Conservation (phyloP, 371 early-diverging fungal genomes). For the Gilbertella persicaria region DNA sequence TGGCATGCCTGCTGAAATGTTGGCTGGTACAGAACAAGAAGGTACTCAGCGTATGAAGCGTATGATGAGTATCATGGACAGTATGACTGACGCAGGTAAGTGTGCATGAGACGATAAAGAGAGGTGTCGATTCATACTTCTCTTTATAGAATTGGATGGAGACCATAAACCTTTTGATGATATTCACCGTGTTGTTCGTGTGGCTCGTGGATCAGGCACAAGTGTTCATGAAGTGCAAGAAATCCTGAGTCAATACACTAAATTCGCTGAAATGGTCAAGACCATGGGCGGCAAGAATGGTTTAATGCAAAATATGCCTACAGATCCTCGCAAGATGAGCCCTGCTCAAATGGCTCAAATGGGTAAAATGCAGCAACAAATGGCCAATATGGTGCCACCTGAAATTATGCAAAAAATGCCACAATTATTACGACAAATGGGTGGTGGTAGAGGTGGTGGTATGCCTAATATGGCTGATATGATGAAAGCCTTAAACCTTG, state of each 20-base stretch:
- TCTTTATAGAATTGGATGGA: slow-evolving; percentile 80
- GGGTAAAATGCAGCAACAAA: slow-evolving; percentile 71
- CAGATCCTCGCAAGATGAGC: slow-evolving; percentile 53
- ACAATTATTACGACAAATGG: slow-evolving; percentile 77
- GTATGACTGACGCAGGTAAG: slow-evolving; percentile 86
- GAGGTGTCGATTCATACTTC: too few species aligned
- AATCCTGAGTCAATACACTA: slow-evolving; percentile 80
- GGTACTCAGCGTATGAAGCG: slow-evolving; percentile 80
- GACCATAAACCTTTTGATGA: slow-evolving; percentile 90
- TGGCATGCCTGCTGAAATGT: slow-evolving; percentile 88
- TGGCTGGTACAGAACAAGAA: slow-evolving; percentile 78
- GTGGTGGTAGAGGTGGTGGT: slow-evolving; percentile 48
- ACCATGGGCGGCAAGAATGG: slow-evolving; percentile 95
- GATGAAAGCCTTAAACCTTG: slow-evolving; percentile 58
- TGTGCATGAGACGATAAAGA: not conserved
- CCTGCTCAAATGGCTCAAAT: slow-evolving; percentile 61
- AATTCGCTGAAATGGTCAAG: slow-evolving; percentile 94
- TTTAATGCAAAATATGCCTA: slow-evolving; percentile 70
- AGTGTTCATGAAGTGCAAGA: slow-evolving; percentile 85
- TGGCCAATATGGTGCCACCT: slow-evolving; percentile 74
- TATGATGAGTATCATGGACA: slow-evolving; percentile 97
- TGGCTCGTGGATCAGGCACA: slow-evolving; percentile 94
- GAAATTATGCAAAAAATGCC: too few species aligned
- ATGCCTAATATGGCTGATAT: slow-evolving; percentile 72
- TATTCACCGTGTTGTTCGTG: slow-evolving; percentile 79